These are phyloP conservation scores for Xerocomus potaroensis DNA, from an alignment of 768 basidiomycete species.

Conservation along the genomic window DNA sequence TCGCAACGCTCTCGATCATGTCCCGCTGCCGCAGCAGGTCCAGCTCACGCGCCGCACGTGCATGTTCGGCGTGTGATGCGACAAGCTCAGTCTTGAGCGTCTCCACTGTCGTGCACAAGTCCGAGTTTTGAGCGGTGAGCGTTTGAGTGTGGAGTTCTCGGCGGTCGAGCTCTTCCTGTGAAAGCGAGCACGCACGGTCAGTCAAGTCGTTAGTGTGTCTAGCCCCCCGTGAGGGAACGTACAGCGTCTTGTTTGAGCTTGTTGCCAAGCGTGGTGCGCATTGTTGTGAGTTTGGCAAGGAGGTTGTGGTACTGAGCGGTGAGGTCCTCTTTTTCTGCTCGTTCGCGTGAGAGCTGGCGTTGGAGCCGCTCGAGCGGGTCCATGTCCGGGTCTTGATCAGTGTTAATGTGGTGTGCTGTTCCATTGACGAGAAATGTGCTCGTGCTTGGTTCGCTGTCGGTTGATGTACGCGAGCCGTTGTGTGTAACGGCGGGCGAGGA, in stretches of 20 bases:
- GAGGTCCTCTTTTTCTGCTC: slow-evolving; percentile 85
- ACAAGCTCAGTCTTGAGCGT: slow-evolving; percentile 80
- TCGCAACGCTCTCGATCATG: slow-evolving; percentile 61
- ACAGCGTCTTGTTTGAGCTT: slow-evolving; percentile 97
- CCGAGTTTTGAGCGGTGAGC: slow-evolving; percentile 73
- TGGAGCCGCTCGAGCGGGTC: slow-evolving; percentile 61
- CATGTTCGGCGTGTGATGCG: slow-evolving; percentile 69
- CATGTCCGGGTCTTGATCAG: slow-evolving; percentile 37
- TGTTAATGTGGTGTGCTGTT: slow-evolving; percentile 31
- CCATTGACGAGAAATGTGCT: slow-evolving; percentile 30
- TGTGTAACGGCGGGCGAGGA: slow-evolving; percentile 24
- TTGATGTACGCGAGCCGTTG: slow-evolving; percentile 34
- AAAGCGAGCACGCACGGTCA: too few species aligned
- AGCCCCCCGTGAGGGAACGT: too few species aligned
- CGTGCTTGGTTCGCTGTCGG: slow-evolving; percentile 39
- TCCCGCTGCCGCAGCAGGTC: slow-evolving; percentile 61
- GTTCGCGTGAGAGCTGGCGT: slow-evolving; percentile 67
- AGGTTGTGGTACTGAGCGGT: slow-evolving; percentile 82
- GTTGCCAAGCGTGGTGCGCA: slow-evolving; percentile 90
- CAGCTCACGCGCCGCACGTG: slow-evolving; percentile 65
- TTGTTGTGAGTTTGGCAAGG: slow-evolving; percentile 83
- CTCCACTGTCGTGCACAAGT: slow-evolving; percentile 64
- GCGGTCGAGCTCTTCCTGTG: slow-evolving; percentile 96
- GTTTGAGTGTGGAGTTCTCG: slow-evolving; percentile 80
- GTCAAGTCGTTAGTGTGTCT: too few species aligned